phyloP scores from a whole-genome alignment of 129 eudicot genomes.

The Helichrysum umbraculigerum region DNA sequence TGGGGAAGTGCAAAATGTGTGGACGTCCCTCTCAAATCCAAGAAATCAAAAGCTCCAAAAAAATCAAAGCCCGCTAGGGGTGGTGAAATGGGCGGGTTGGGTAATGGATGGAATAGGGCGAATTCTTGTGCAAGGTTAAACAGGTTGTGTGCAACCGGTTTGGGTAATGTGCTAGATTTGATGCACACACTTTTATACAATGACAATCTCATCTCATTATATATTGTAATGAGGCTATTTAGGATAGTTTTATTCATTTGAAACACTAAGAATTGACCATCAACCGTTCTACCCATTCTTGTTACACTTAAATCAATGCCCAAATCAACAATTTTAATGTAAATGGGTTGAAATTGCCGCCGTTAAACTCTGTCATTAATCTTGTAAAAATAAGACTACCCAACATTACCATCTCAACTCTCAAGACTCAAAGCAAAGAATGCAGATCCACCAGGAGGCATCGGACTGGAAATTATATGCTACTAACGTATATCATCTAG shows the following conservation, averaged over 20 bases:
- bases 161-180: neutral
- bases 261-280: neutral
- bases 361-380: neutral
- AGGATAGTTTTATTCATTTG: neutral
- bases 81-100: no score
- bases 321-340: neutral
- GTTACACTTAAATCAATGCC: neutral
- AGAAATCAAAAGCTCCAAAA: neutral
- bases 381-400: neutral
- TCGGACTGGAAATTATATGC: neutral
- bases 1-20: neutral
- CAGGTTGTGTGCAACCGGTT: neutral
- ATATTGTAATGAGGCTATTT: no score
- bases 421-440: neutral
- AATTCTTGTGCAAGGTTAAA: neutral
- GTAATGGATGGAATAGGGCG: neutral
- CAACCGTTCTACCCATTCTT: neutral
- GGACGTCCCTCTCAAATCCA: no score
- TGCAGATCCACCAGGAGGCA: neutral
- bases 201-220: no score
- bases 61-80: neutral
- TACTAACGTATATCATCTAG: neutral
- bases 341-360: neutral
- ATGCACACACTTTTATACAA: neutral
- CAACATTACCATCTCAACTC: neutral